Conservation (phyloP, 2,329 filamentous ascomycete species). For the Trichoderma brevicompactum region DNA sequence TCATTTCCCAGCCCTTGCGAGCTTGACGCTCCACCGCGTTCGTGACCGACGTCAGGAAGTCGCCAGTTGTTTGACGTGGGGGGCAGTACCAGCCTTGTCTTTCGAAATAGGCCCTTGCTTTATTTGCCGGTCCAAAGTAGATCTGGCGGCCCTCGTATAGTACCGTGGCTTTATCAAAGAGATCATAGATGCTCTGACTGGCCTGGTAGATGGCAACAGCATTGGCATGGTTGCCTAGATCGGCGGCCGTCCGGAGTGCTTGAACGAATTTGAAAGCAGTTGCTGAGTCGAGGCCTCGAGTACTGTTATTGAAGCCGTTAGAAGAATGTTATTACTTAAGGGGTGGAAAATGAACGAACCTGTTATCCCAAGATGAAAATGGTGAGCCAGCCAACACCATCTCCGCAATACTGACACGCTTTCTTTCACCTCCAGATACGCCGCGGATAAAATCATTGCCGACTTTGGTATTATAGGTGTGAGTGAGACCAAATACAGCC, state of each 20-base stretch:
- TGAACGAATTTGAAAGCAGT: conserved; percentile 76
- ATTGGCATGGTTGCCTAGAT: conserved; percentile 65
- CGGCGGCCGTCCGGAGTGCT: conserved; percentile 65
- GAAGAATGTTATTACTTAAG: background rate
- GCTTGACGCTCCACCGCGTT: conserved; percentile 64
- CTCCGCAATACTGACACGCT: conserved; percentile 82
- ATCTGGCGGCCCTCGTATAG: conserved; percentile 79
- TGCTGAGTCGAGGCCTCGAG: conserved; percentile 72
- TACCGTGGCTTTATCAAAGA: conserved; percentile 76
- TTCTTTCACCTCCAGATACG: conserved; percentile 71
- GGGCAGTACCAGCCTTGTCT: conserved; percentile 71
- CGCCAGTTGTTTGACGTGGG: conserved; percentile 67
- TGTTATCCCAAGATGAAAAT: conserved; percentile 70
- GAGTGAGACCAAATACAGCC: conserved; percentile 72
- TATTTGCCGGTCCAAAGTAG: conserved; percentile 67
- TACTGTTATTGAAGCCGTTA: conserved; percentile 44
- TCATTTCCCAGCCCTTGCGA: conserved; percentile 61
- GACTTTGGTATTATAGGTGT: conserved; percentile 74
- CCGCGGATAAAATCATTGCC: conserved; percentile 76
- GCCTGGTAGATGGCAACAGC: conserved; percentile 75
- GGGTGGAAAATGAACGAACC: conserved; percentile 36
- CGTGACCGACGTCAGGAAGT: conserved; percentile 72
- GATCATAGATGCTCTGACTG: conserved; percentile 68
- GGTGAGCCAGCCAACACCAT: conserved; percentile 68
- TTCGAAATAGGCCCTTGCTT: conserved; percentile 69